Evolutionary conservation across 2,329 filamentous ascomycete species (phyloP), one percentile per base, ranked within the genome.

Genomic region (Fusarium stilboides): DNA sequence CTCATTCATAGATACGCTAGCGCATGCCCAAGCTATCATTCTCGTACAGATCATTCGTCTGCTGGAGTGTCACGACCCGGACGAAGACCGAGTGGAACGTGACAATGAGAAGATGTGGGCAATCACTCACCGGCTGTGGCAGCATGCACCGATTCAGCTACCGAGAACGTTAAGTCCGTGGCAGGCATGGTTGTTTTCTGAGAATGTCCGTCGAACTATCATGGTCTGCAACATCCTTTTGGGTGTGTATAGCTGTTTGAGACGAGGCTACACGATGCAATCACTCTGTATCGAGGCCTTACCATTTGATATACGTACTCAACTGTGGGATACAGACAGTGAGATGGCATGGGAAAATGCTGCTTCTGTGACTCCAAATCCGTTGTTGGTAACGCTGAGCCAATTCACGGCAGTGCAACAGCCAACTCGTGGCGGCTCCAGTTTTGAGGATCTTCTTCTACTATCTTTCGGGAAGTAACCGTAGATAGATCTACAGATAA

Each of bases 181-280:
- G 60, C 60, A 50, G 26, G 60, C 60, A 12, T 63, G 60, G 60
- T 1, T 63, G 1, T 63, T 63, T 5, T 63, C 60, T 0, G 60
- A 63, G 10, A 63, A 22, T 20, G 60, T 63, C 0, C 34, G 60
- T 13, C 13, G 60, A 5, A 63, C 60, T 10, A 44, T 63, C 0
- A 49, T 63, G 33, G 37, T 63, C 5, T 63, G 60, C 3, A 63
- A 63, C 1, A 63, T 63, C 0, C 43, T 63, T 2, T 24, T 63
- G 0, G 58, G 17, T 0, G 60, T 63, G 0, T 31, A 63, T 7
- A 63, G 37, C 14, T 63, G 58, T 3, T 20, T 57, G 13, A 63
- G 2, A 0, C 57, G 60, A 10, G 60, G 60, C 1, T 63, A 63
- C 31, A 44, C 60, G 0, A 63, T 63, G 4, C 58, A 63, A 10